Evolutionary conservation across 1,284 basidiomycete genomes (phyloP).

Genomic region (Phenoliferia sp.): DNA sequence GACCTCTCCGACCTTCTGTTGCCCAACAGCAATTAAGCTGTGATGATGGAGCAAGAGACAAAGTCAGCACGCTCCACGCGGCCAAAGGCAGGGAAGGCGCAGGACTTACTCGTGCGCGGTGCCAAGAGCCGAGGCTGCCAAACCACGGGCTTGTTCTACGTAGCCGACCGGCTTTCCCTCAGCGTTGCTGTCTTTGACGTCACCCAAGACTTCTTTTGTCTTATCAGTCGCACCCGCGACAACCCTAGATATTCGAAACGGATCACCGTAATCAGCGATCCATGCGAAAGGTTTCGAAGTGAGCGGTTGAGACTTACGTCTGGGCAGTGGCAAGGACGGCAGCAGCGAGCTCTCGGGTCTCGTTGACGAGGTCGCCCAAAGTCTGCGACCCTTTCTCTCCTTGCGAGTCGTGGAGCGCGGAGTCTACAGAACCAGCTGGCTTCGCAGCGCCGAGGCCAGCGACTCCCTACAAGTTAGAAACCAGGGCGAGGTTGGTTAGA

Average conservation of each 20-base stretch:
- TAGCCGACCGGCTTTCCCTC: conserved; percentile 15
- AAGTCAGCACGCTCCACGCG: background rate
- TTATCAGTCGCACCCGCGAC: conserved; percentile 19
- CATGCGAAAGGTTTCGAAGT: background rate
- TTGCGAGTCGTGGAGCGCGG: conserved; percentile 9
- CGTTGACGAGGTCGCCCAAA: conserved; percentile 22
- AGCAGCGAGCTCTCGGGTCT: conserved; percentile 21
- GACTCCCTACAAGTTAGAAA: background rate
- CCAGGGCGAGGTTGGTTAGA: background rate
- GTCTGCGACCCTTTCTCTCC: conserved; percentile 15
- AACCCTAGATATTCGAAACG: conserved; percentile 1
- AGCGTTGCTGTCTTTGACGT: conserved; percentile 18
- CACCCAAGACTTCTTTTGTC: conserved; percentile 24
- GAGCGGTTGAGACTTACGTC: conserved; percentile 8
- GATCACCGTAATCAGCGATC: background rate
- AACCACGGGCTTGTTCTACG: conserved; percentile 23
- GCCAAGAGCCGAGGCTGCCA: conserved; percentile 16
- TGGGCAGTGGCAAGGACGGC: conserved; percentile 15
- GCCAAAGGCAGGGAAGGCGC: background rate
- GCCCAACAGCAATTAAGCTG: conserved; percentile 18
- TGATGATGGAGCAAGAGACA: no score
- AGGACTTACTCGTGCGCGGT: conserved; percentile 17
- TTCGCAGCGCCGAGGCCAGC: conserved; percentile 5
- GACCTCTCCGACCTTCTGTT: conserved; percentile 24
- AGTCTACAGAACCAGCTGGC: conserved; percentile 4